phyloP scores from a whole-genome alignment of 768 basidiomycete species.

The Polyporus arcularius region DNA sequence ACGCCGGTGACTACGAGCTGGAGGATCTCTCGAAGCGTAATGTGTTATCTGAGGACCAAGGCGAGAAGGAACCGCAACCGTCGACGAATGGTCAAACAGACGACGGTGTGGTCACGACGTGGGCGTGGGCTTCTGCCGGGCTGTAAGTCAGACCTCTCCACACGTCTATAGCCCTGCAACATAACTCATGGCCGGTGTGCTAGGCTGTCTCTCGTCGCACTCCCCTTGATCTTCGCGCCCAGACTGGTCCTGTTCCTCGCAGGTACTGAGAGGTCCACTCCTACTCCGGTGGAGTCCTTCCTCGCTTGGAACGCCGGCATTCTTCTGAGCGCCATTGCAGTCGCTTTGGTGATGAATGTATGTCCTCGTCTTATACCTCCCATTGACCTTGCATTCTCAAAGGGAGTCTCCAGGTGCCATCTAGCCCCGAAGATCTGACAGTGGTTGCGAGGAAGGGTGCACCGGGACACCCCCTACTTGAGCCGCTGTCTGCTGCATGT shows the following conservation, averaged over 20 bases:
- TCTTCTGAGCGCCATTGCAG: conserved; percentile 53
- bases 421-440: neutral
- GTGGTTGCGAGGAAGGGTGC: neutral
- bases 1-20: conserved; percentile 38
- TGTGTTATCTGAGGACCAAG: conserved; percentile 12
- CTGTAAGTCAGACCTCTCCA: conserved; percentile 10
- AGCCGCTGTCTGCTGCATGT: conserved; percentile 57
- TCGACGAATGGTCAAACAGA: conserved; percentile 2
- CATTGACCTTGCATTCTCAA: neutral
- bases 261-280: conserved; percentile 42
- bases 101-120: conserved; percentile 34
- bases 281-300: conserved; percentile 71
- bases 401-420: neutral
- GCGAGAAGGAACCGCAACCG: neutral
- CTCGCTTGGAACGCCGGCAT: conserved; percentile 69
- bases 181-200: neutral
- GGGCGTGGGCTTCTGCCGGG: conserved; percentile 41
- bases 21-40: conserved; percentile 34
- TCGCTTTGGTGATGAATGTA: conserved; percentile 63
- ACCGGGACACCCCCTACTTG: conserved; percentile 62
- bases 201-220: conserved; percentile 27
- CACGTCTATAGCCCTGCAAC: conserved; percentile 24
- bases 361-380: conserved; percentile 16
- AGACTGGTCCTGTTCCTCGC: conserved; percentile 69
- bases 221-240: conserved; percentile 50